Percentiles rank a stretch among this genome's conserved stretches.
These are phyloP conservation scores for Piromyces finnis DNA, from an alignment of 192 early-diverging fungal genomes.

Conservation along the genomic window DNA sequence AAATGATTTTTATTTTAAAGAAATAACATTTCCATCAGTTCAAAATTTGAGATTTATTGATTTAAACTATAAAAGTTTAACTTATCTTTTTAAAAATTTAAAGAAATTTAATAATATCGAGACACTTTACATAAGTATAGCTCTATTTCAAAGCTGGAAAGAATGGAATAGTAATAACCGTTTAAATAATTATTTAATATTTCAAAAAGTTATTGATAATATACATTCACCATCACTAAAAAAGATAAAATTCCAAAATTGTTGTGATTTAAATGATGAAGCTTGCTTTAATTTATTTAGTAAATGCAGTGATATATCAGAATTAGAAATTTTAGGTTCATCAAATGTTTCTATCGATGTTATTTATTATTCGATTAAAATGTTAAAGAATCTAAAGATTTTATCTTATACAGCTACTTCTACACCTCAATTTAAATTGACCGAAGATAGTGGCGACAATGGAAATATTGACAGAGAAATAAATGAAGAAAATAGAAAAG, in stretches of 20 bases:
- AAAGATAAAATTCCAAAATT: neutral
- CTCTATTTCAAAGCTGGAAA: neutral
- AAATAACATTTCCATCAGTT: neutral
- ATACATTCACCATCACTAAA: neutral
- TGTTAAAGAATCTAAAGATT: neutral
- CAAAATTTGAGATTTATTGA: neutral
- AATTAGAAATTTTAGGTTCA: neutral
- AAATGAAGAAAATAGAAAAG: neutral
- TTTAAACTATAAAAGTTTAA: neutral
- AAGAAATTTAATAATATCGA: neutral
- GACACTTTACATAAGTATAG: neutral
- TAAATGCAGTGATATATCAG: neutral
- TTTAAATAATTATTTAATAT: neutral
- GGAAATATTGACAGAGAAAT: neutral
- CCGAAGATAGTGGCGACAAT: neutral
- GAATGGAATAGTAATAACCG: neutral
- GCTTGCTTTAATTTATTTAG: neutral
- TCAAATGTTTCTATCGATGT: neutral
- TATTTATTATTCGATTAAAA: neutral
- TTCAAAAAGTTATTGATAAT: neutral
- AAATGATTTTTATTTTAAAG: neutral
- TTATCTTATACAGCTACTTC: neutral
- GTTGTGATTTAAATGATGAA: neutral
- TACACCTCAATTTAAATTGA: neutral
- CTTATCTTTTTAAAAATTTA: neutral